phyloP scores from a whole-genome alignment of 1,139 yeast species.

The Waltiozyma sp. region DNA sequence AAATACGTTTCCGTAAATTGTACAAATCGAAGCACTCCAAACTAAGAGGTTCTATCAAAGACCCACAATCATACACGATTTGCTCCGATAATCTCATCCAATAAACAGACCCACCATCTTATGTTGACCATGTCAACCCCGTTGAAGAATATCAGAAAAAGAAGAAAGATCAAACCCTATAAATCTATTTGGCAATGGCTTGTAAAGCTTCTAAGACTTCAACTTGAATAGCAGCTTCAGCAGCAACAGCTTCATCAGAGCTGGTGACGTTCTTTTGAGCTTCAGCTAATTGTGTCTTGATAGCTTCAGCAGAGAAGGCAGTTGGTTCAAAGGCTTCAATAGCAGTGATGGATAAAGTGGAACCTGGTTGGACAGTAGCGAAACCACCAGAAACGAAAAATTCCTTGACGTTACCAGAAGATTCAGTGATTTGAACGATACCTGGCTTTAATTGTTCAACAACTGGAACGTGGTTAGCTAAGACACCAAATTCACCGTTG shows the following conservation, averaged over 20 bases:
- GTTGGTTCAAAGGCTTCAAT: slow-evolving; percentile 94
- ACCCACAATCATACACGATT: neutral
- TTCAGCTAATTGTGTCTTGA: slow-evolving; percentile 76
- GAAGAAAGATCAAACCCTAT: neutral
- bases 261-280: slow-evolving; percentile 89
- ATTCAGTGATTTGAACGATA: slow-evolving; percentile 80
- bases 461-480: slow-evolving; percentile 97
- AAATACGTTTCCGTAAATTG: neutral
- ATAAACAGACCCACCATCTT: neutral
- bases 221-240: slow-evolving; percentile 90
- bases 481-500: slow-evolving; percentile 94
- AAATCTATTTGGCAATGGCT: slow-evolving; percentile 61
- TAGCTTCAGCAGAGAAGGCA: slow-evolving; percentile 72
- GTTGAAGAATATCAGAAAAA: neutral
- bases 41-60: neutral
- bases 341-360: slow-evolving; percentile 82
- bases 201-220: slow-evolving; percentile 94
- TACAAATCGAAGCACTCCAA: neutral
- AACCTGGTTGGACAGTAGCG: slow-evolving; percentile 94
- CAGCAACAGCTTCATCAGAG: slow-evolving; percentile 79
- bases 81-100: neutral
- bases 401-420: slow-evolving; percentile 67
- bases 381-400: slow-evolving; percentile 91
- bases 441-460: slow-evolving; percentile 97
- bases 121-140: neutral